A percentile compares a stretch with the other conserved stretches of the same genome.
These are phyloP conservation scores for Acacia confusa DNA, from an alignment of 306 rosid species.

Conservation along the genomic window DNA sequence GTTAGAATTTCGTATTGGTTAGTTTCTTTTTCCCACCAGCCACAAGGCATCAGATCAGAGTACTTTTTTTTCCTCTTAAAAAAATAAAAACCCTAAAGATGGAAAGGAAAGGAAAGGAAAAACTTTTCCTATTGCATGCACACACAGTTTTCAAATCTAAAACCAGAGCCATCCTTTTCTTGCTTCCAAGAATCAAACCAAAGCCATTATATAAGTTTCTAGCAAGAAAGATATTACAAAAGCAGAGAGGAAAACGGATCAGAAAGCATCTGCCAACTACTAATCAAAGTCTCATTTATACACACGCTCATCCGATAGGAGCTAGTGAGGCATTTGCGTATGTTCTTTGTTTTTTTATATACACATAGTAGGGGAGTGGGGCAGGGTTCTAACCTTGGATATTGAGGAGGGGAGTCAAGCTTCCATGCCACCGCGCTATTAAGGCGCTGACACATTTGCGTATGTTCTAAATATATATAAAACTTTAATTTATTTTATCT, in stretches of 20 bases:
- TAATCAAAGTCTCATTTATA: no score
- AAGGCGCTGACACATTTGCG: no score
- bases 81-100: neutral
- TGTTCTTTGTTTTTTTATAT: no score
- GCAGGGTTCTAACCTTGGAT: no score
- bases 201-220: neutral
- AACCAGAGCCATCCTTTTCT: slow-evolving; percentile 1
- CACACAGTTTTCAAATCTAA: neutral
- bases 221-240: neutral
- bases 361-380: no score
- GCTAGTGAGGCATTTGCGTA: no score
- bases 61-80: neutral
- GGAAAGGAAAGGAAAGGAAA: neutral
- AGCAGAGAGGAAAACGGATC: neutral
- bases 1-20: neutral
- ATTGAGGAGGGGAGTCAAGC: no score
- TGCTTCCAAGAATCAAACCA: slow-evolving; percentile 19
- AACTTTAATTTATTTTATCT: no score
- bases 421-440: no score
- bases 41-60: neutral
- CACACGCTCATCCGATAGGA: no score
- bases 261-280: slow-evolving; percentile 5
- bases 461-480: no score
- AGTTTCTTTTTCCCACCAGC: neutral
- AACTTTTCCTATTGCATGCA: neutral